Evolutionary conservation across 1,284 basidiomycete species (phyloP), one percentile per base, ranked within the genome.

Genomic region (Rhodotorula sp.): DNA sequence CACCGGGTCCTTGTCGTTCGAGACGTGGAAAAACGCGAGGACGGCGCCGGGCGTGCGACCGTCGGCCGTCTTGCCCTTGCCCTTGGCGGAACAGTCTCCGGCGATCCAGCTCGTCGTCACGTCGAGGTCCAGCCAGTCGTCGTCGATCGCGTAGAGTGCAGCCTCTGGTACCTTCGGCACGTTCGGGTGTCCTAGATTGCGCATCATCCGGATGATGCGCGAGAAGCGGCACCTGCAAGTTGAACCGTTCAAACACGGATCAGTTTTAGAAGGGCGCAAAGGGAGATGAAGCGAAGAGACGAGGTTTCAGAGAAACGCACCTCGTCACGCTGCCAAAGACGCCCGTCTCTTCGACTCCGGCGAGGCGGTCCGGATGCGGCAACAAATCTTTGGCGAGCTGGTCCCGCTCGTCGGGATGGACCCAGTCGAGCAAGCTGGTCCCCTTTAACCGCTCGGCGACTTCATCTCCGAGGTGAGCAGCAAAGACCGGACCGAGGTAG

Each of bases 11-110:
- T 82, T 82, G 78, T 85, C 84, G 76, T 55, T 86, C 68, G 90
- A 88, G 45, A 93, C 92, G 79, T 99, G 95, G 75, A 97, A 90
- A 84, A 99, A 99, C 79, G 93, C 95, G 21, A 99, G 85, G 55
- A 95, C 89, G 77, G 98, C 85, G 52, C 90, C 91, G 23, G 60
- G 60, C 89, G 34, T 91, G 26, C 26, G 54, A 2, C 54, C 54
- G 26, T 56, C 19, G 4, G 26, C 43, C 52, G 55, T 43, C 38
- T 34, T 59, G 38, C 49, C 64, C 49, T 50, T 50, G 19, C 62
- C 65, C 15, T 59, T 63, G 52, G 34, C 62, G 43, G 21, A 38
- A 56, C 34, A n/a, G 28, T 66, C 66, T 2, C 71, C 69, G 18
- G 76, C 92, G 63, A 92, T 92, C 89, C 91, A 93, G 82, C 95